Percentiles rank a stretch among this genome's conserved stretches.
Evolutionary conservation across 257 asterid genomes (phyloP).

Genomic region (Ballota nigra): DNA sequence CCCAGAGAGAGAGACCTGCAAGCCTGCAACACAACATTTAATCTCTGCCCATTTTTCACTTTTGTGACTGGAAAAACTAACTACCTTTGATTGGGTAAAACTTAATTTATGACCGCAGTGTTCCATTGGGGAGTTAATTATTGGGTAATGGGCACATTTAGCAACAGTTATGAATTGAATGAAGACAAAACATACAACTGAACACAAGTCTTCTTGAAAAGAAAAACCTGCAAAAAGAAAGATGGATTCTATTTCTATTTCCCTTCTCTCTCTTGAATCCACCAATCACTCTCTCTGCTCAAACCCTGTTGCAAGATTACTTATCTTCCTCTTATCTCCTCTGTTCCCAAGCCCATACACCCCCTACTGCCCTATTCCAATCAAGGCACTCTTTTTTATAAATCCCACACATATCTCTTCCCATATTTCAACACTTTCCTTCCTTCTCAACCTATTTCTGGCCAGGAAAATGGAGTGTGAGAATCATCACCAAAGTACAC

Average conservation of each 20-base stretch:
- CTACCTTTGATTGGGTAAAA: not conserved
- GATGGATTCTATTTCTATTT: not conserved
- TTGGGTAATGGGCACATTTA: constrained; percentile 20
- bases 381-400: constrained; percentile 28
- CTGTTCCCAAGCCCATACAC: constrained; percentile 23
- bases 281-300: constrained; percentile 39
- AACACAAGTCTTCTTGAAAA: not conserved
- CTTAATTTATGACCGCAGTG: not conserved
- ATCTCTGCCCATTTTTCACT: not conserved
- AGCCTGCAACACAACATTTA: not conserved
- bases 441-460: not conserved
- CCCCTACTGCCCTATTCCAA: constrained; percentile 14
- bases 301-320: constrained; percentile 19
- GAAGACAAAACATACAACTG: constrained; percentile 11
- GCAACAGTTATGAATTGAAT: constrained; percentile 17
- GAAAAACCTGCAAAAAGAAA: constrained; percentile 17
- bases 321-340: constrained; percentile 22
- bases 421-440: not conserved
- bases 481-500: constrained; percentile 21
- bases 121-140: constrained; percentile 10
- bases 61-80: no score
- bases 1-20: not conserved
- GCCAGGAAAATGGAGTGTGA: constrained; percentile 46
- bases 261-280: constrained; percentile 3
- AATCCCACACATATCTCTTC: not conserved